Conservation (phyloP, 345 rosid species). For the Gossypium stocksii region DNA sequence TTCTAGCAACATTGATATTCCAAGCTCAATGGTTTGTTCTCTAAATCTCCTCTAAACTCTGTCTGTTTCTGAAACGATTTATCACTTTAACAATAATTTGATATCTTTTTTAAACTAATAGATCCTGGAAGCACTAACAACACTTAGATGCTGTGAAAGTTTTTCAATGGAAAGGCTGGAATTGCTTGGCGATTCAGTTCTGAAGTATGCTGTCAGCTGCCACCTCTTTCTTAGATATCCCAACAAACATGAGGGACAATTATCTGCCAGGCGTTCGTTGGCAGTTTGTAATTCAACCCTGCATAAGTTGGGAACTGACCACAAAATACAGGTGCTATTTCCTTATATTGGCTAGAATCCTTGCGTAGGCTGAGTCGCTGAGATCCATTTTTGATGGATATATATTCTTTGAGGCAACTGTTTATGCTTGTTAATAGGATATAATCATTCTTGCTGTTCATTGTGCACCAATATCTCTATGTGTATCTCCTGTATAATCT, state of each 20-base stretch:
- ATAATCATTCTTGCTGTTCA: not conserved
- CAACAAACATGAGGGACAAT: conserved; percentile 61
- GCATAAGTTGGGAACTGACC: conserved; percentile 50
- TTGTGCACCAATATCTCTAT: not conserved
- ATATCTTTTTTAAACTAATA: conserved; percentile 22
- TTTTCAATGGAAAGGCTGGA: conserved; percentile 97
- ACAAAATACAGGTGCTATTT: conserved; percentile 61
- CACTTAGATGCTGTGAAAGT: conserved; percentile 57
- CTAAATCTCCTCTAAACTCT: conserved; percentile 3
- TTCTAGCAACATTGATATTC: conserved; percentile 37
- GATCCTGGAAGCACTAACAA: conserved; percentile 82
- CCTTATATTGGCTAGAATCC: not conserved
- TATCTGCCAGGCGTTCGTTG: conserved; percentile 39
- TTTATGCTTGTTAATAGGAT: not conserved
- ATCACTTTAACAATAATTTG: conserved; percentile 5
- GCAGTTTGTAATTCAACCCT: conserved; percentile 64
- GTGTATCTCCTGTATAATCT: too few relatives aligned
- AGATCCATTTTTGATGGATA: not conserved
- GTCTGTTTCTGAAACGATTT: conserved; percentile 1
- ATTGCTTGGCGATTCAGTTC: conserved; percentile 86
- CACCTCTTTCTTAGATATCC: conserved; percentile 68
- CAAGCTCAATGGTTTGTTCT: conserved; percentile 58
- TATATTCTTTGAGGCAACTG: not conserved
- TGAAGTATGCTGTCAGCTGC: conserved; percentile 75
- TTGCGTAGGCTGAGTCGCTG: not conserved